phyloP scores from a whole-genome alignment of 345 rosid species.

The Draba incana region DNA sequence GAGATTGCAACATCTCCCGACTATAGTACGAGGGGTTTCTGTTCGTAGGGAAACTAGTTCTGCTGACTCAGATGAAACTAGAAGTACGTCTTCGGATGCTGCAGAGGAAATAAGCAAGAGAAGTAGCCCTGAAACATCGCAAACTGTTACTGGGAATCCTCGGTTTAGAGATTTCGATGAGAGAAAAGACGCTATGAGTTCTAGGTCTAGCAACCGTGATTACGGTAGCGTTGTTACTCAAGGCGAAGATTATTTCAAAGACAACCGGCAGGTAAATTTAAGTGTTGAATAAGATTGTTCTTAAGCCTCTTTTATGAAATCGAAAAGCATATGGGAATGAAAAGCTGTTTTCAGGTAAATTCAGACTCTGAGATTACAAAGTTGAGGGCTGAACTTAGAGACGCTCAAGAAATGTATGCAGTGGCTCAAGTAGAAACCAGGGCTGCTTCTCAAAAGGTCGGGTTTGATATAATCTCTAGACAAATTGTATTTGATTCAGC shows the following conservation, averaged over 20 bases:
- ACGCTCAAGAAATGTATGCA: constrained; percentile 68
- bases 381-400: constrained; percentile 82
- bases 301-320: neutral
- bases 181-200: constrained; percentile 40
- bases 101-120: constrained; percentile 33
- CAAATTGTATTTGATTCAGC: neutral
- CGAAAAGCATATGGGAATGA: neutral
- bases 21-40: constrained; percentile 23
- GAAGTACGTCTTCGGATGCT: constrained; percentile 21
- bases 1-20: constrained; percentile 29
- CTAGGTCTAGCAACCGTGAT: constrained; percentile 42
- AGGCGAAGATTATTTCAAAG: constrained; percentile 45
- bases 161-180: constrained; percentile 42
- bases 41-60: constrained; percentile 34
- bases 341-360: constrained; percentile 45
- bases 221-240: constrained; percentile 37
- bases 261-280: constrained; percentile 20
- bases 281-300: neutral
- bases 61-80: constrained; percentile 25
- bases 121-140: constrained; percentile 24
- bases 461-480: constrained; percentile 10
- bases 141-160: constrained; percentile 23
- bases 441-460: constrained; percentile 80
- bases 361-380: constrained; percentile 64
- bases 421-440: constrained; percentile 68